These are phyloP conservation scores for Aspergillus tamarii DNA, from an alignment of 2,329 filamentous ascomycete species.

Conservation along the genomic window DNA sequence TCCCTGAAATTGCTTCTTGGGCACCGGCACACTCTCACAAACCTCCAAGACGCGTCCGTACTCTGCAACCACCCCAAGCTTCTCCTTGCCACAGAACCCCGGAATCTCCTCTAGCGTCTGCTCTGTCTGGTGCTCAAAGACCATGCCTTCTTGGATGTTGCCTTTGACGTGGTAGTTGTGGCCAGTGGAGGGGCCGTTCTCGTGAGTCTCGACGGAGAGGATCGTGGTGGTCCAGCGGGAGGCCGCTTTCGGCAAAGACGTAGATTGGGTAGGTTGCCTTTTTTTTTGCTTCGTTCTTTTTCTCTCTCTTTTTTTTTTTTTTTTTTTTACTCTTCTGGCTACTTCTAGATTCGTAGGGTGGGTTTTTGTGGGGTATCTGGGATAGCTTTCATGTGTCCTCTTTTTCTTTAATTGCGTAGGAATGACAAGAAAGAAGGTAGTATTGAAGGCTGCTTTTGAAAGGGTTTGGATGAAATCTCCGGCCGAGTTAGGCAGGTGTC, in stretches of 20 bases:
- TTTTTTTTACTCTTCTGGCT: neutral
- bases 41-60: constrained; percentile 23
- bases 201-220: constrained; percentile 32
- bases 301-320: neutral
- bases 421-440: neutral
- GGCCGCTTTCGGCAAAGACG: constrained; percentile 19
- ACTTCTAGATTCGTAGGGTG: neutral
- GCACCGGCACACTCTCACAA: constrained; percentile 26
- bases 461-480: too few species aligned
- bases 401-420: neutral
- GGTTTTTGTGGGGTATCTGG: neutral
- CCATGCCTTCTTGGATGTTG: constrained; percentile 36
- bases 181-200: constrained; percentile 21
- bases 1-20: constrained; percentile 37
- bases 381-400: neutral
- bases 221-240: constrained; percentile 32
- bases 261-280: constrained; percentile 25
- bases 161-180: constrained; percentile 33
- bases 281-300: neutral
- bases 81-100: constrained; percentile 2
- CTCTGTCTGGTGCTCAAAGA: constrained; percentile 23
- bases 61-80: constrained; percentile 12
- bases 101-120: constrained; percentile 20
- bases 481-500: too few species aligned
- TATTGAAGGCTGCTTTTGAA: neutral